Conservation (phyloP, 805 yeast species). For the Saturnispora hagleri region DNA sequence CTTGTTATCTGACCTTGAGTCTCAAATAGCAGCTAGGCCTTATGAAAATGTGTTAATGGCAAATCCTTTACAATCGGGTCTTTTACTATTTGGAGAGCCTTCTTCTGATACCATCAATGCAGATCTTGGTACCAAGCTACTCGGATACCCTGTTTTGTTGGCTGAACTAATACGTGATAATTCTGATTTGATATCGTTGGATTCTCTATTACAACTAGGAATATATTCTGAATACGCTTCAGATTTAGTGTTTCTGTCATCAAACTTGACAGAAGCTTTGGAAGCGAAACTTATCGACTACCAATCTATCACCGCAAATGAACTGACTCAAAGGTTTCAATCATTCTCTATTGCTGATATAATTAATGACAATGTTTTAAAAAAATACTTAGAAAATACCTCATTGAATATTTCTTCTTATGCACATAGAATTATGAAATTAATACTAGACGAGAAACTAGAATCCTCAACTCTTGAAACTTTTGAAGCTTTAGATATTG, state of each 20-base stretch:
- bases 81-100: slow-evolving; percentile 12
- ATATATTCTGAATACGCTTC: slow-evolving; percentile 29
- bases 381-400: not conserved
- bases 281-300: slow-evolving; percentile 9
- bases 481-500: slow-evolving; percentile 24
- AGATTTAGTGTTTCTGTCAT: slow-evolving; percentile 8
- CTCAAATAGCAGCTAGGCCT: slow-evolving; percentile 7
- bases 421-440: slow-evolving; percentile 28
- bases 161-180: not conserved
- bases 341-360: not conserved
- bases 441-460: slow-evolving; percentile 23
- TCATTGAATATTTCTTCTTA: slow-evolving; percentile 21
- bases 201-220: slow-evolving; percentile 26
- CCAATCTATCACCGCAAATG: slow-evolving; percentile 4
- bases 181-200: not conserved
- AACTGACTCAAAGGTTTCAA: not conserved
- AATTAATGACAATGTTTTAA: not conserved
- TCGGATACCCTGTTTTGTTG: slow-evolving; percentile 8
- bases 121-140: not conserved
- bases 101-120: not conserved
- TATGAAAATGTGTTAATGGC: slow-evolving; percentile 14
- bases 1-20: slow-evolving; percentile 1
- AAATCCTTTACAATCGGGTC: slow-evolving; percentile 19
- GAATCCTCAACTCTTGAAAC: slow-evolving; percentile 18
- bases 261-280: not conserved